Conservation (phyloP, 352 stramenopile species). For the Peronospora belbahrii region DNA sequence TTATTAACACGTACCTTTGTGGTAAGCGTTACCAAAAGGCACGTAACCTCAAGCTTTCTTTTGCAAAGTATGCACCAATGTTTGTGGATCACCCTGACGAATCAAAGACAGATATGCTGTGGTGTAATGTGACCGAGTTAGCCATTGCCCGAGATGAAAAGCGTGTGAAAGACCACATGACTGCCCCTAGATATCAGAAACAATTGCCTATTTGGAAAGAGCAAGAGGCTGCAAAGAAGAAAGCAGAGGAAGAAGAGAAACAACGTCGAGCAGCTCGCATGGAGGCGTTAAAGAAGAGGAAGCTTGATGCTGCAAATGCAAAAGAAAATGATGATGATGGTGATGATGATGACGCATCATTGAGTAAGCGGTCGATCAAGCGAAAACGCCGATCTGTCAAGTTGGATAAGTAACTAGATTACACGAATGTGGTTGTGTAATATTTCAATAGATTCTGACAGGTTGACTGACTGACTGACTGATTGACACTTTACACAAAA, state of each 20-base stretch:
- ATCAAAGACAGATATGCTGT: conserved; percentile 41
- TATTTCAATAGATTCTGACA: no score
- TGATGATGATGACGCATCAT: neutral
- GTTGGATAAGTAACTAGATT: conserved; percentile 21
- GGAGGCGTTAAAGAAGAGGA: conserved; percentile 24
- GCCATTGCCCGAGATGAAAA: conserved; percentile 38
- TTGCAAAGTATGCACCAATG: conserved; percentile 53
- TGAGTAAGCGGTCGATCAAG: conserved; percentile 12
- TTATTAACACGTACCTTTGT: conserved; percentile 43
- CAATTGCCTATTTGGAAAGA: conserved; percentile 45
- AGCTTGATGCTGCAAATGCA: conserved; percentile 15
- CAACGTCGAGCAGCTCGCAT: conserved; percentile 21
- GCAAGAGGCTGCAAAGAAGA: conserved; percentile 36
- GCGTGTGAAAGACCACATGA: conserved; percentile 50
- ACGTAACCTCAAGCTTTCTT: conserved; percentile 34
- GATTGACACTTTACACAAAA: no score
- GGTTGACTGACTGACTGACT: no score
- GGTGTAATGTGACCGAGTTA: conserved; percentile 60
- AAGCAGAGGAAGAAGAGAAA: conserved; percentile 24
- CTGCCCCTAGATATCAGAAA: conserved; percentile 44
- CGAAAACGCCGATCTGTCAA: conserved; percentile 6
- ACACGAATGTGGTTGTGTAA: conserved; percentile 8
- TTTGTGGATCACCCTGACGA: conserved; percentile 54
- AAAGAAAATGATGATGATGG: neutral
- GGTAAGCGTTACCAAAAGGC: conserved; percentile 58